These are phyloP conservation scores for Podila minutissima DNA, from an alignment of 192 early-diverging fungal species.

Conservation along the genomic window DNA sequence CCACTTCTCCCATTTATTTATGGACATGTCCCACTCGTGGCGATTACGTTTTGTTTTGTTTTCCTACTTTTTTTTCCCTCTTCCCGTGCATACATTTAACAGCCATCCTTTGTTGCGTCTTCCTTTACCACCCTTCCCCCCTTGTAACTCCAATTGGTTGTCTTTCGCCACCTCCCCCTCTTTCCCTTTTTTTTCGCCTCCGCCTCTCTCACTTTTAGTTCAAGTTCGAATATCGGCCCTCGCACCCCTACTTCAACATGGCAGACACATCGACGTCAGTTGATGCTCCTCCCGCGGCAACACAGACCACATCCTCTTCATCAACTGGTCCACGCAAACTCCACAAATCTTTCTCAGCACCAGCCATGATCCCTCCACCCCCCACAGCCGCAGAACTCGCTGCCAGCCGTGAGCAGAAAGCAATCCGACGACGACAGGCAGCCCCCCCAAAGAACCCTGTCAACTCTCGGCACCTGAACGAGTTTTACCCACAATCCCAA, in stretches of 20 bases:
- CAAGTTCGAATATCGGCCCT: not conserved
- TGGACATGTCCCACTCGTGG: too few relatives aligned
- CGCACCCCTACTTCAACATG: not conserved
- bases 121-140: not conserved
- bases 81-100: not conserved
- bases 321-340: not conserved
- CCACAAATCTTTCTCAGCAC: not conserved
- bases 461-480: slow-evolving; percentile 13
- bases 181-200: not conserved
- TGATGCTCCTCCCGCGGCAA: not conserved
- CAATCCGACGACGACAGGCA: slow-evolving; percentile 3
- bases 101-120: not conserved
- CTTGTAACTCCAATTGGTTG: not conserved
- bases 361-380: not conserved
- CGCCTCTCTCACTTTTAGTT: not conserved
- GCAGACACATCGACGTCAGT: not conserved
- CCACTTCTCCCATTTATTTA: too few relatives aligned
- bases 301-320: not conserved
- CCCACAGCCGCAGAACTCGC: slow-evolving; percentile 2
- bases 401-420: slow-evolving; percentile 1
- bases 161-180: not conserved
- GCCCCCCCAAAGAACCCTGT: slow-evolving; percentile 15
- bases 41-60: too few relatives aligned
- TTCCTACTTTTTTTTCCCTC: not conserved
- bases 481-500: slow-evolving; percentile 10